Conservation (phyloP, 306 rosid genomes). For the Citrullus amarus region DNA sequence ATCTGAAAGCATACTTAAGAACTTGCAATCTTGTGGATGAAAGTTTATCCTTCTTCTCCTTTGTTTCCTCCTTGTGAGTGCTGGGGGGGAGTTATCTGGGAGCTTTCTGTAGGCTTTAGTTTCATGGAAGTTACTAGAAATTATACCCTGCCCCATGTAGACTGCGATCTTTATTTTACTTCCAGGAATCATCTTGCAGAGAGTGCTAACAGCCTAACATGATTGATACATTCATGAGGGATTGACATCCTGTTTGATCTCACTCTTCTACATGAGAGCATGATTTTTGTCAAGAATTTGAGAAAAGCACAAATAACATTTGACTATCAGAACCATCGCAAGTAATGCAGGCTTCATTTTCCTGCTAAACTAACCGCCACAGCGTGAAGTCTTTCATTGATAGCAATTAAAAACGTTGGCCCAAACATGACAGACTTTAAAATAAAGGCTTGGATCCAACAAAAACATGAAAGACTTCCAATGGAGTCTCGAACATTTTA, state of each 20-base stretch:
- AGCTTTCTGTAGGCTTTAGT: neutral
- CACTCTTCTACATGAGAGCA: neutral
- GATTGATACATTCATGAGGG: neutral
- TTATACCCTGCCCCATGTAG: neutral
- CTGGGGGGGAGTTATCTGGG: neutral
- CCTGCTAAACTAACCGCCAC: neutral
- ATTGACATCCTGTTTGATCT: neutral
- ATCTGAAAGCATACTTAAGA: neutral
- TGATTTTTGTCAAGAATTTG: neutral
- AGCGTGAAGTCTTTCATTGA: neutral
- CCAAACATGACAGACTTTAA: neutral
- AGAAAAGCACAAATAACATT: neutral
- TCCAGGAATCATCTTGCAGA: neutral
- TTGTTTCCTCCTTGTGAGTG: too few species aligned
- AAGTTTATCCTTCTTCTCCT: neutral
- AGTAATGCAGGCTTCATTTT: neutral
- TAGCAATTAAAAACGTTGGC: neutral
- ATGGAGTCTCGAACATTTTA: neutral
- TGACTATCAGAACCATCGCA: neutral
- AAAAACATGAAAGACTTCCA: neutral
- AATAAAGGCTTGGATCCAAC: neutral
- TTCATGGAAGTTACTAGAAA: neutral
- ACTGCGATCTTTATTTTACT: neutral
- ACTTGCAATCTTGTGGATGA: neutral
- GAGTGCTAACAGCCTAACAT: neutral